Base-by-base conservation (phyloP, 768 basidiomycete species). In the Tulasnella calospora region DNA sequence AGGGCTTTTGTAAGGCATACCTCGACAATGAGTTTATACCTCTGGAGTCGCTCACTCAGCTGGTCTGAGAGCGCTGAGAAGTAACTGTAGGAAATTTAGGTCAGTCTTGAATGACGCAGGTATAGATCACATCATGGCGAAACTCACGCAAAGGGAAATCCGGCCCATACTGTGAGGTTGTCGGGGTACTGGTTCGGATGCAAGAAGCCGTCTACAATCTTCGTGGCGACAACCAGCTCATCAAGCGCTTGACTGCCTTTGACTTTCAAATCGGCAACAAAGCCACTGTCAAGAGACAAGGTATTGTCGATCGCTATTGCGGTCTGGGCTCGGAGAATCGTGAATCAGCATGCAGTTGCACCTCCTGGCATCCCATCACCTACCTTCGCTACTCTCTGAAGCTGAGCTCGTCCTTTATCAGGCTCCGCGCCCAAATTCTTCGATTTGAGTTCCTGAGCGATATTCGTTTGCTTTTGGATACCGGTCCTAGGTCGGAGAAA, bases 11-110 rank as follows among this genome's bases (percentile, higher is more conserved):
- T 10, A 27, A 61, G 17, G 80, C 84, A 74, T 79, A 92, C 94
- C 86, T 95, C 93, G 76, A 94, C 92, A 35, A 92, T 94, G 30
- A 88, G 86, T 81, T 93, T 92, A 84, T 92, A 94, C 90, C 93
- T 94, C 55, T 88, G 87, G 74, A 94, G 83, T 44, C 92, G 87
- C 80, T 92, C 90, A 77, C 86, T 87, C 89, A 94, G 91, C 81
- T 93, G 89, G 74, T 89, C 87, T 19, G 92, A 90, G 46, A 93
- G 88, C 30, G 92, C 40, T 33, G 79, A 78, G 44, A 75, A 73
- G 40, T 79, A 69, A 13, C 71, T 73, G 36, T 47, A 61, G 36
- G 70, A 23, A 51, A 23, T 70, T 21, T 41, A 47, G 10, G 13
- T 44, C 70, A 46, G 40, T 27, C 47, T 23, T 27, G 72, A n/a